Conservation (phyloP, 2,329 filamentous ascomycete genomes). For the Plenodomus tracheiphilus region DNA sequence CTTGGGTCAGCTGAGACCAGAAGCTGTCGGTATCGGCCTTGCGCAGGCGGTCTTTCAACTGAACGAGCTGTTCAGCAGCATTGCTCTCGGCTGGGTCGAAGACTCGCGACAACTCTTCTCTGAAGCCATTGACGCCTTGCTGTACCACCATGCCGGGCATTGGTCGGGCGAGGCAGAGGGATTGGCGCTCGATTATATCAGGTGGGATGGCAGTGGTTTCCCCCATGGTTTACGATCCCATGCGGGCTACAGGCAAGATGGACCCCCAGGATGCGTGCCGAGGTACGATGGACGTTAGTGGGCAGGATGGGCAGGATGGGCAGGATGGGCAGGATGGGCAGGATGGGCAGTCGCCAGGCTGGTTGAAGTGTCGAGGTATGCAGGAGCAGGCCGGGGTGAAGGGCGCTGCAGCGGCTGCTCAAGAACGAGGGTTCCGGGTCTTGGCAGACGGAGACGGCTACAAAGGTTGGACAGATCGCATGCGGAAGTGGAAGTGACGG, state of each 20-base stretch:
- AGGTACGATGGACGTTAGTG: constrained; percentile 11
- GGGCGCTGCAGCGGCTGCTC: constrained; percentile 9
- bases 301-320: constrained; percentile 5
- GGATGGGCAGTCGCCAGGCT: constrained; percentile 2
- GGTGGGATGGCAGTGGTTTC: constrained; percentile 37
- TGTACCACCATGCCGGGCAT: constrained; percentile 50
- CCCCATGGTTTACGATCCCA: constrained; percentile 36
- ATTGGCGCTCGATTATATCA: constrained; percentile 47
- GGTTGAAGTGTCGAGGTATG: constrained; percentile 8
- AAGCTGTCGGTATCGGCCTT: constrained; percentile 61
- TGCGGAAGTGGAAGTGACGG: constrained; percentile 22
- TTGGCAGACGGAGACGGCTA: constrained; percentile 22
- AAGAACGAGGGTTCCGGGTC: constrained; percentile 8
- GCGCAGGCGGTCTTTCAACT: constrained; percentile 61
- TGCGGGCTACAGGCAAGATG: constrained; percentile 17
- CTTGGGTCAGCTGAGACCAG: constrained; percentile 66
- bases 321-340: constrained; percentile 6
- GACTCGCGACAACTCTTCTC: constrained; percentile 38
- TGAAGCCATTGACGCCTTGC: constrained; percentile 49
- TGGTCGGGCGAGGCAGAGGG: constrained; percentile 48
- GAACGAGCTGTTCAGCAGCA: constrained; percentile 62
- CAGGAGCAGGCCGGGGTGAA: constrained; percentile 8
- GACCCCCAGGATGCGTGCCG: constrained; percentile 17
- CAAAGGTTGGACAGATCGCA: constrained; percentile 20
- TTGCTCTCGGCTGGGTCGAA: constrained; percentile 58